phyloP scores from a whole-genome alignment of 257 asterid species.

The Capsicum rhomboideum region DNA sequence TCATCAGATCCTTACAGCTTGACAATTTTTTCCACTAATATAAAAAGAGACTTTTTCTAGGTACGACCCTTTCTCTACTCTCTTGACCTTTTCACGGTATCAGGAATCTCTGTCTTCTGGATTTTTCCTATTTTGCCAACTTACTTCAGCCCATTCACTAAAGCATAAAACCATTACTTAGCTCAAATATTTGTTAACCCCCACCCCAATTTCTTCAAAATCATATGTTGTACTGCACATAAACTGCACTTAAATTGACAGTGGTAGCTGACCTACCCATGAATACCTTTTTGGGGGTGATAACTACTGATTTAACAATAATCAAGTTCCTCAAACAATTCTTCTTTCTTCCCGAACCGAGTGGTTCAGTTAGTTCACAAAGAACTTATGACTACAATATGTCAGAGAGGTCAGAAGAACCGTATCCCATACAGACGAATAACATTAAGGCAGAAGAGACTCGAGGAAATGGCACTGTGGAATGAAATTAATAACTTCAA shows the following conservation, averaged over 20 bases:
- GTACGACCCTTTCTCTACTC: background rate
- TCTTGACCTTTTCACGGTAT: background rate
- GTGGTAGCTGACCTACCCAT: background rate
- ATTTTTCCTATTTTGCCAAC: background rate
- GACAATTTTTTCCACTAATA: background rate
- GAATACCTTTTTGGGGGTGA: background rate
- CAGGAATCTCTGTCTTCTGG: background rate
- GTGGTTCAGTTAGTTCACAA: background rate
- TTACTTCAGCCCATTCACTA: background rate
- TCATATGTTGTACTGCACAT: background rate
- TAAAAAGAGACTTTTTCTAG: background rate
- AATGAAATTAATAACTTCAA: background rate
- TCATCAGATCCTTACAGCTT: background rate
- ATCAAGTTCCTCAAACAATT: background rate
- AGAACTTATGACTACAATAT: background rate
- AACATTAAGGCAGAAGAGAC: background rate
- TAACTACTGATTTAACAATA: background rate
- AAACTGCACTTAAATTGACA: background rate
- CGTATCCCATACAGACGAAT: background rate
- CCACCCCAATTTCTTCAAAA: background rate
- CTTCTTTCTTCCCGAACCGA: background rate
- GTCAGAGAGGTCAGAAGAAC: background rate
- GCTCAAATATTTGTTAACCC: background rate
- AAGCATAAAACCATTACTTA: background rate
- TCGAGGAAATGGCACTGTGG: background rate